phyloP scores from a whole-genome alignment of 306 rosid genomes.

The Ammopiptanthus mongolicus region DNA sequence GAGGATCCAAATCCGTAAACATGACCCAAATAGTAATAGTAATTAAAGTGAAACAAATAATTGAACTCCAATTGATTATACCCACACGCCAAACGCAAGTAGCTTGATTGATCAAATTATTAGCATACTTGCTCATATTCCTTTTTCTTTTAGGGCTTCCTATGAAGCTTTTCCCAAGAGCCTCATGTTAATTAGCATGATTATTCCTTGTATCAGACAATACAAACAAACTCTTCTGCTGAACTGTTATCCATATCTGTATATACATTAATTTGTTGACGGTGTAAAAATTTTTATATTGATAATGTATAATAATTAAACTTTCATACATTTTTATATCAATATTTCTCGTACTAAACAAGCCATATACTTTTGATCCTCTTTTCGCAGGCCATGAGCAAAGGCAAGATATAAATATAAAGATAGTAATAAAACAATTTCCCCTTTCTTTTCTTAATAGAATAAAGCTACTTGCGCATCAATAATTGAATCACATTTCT shows the following conservation, averaged over 20 bases:
- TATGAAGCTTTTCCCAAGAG: neutral
- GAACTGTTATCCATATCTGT: neutral
- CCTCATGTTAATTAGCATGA: neutral
- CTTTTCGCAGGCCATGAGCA: neutral
- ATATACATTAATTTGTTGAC: neutral
- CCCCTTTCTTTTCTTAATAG: neutral
- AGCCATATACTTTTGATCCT: neutral
- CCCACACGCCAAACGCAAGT: neutral
- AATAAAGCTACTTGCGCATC: no score
- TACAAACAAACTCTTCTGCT: neutral
- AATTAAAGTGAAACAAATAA: neutral
- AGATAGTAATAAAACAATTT: neutral
- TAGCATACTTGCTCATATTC: neutral
- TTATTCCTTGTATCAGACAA: conserved; percentile 3
- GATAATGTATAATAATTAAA: no score
- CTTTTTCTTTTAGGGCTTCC: neutral
- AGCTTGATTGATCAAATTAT: neutral
- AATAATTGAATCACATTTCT: no score
- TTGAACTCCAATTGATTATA: neutral
- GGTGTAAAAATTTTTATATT: no score
- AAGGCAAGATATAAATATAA: neutral
- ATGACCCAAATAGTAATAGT: no score
- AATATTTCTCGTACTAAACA: neutral
- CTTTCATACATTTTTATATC: neutral
- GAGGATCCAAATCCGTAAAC: no score